Evolutionary conservation across 169 alveolate species (phyloP).

Genomic region (Plasmodium blacklocki): DNA sequence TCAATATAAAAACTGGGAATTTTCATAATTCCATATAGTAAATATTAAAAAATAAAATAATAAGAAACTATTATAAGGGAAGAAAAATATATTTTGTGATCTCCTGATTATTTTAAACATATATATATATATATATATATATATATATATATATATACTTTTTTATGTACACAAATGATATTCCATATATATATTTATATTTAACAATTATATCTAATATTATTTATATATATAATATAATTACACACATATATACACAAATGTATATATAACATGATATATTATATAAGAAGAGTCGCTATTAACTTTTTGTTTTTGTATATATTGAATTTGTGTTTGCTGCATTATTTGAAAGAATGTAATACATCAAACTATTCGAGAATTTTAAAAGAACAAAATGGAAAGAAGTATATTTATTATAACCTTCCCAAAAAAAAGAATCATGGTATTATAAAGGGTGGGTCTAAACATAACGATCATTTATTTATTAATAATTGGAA

Average conservation of each 20-base stretch:
- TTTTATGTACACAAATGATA: too few species aligned
- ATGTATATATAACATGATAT: slow-evolving; percentile 28
- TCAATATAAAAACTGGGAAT: too few species aligned
- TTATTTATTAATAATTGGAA: slow-evolving; percentile 6
- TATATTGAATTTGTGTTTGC: slow-evolving; percentile 9
- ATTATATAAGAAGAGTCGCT: slow-evolving; percentile 9
- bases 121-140: too few species aligned
- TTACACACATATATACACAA: neutral
- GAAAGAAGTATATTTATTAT: neutral
- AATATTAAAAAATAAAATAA: too few species aligned
- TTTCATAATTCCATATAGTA: too few species aligned
- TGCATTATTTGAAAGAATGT: neutral
- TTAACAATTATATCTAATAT: too few species aligned
- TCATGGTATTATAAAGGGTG: neutral
- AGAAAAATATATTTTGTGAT: too few species aligned
- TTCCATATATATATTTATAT: too few species aligned
- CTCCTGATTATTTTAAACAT: too few species aligned
- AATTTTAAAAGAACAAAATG: slow-evolving; percentile 4
- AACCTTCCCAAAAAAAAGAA: neutral
- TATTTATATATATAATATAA: neutral
- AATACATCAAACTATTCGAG: slow-evolving; percentile 3
- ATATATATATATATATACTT: too few species aligned
- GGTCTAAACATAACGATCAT: neutral
- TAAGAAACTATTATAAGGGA: too few species aligned
- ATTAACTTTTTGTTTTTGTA: slow-evolving; percentile 4